Conservation (phyloP, 2,329 filamentous ascomycete species). For the Boeremia exigua region DNA sequence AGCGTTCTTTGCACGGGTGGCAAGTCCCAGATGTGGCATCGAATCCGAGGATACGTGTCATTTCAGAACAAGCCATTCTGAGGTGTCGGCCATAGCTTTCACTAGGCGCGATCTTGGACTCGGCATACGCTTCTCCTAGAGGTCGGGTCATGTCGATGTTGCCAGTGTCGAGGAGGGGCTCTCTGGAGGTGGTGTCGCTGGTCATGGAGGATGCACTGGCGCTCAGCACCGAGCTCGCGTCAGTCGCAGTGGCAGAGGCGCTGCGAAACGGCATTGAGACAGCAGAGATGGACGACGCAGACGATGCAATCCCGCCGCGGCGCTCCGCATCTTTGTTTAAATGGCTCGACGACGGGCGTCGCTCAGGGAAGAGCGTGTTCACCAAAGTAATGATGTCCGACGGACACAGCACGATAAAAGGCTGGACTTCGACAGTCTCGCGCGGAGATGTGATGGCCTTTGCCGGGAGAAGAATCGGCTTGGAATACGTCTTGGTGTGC, state of each 20-base stretch:
- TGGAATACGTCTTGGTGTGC: slow-evolving; percentile 50
- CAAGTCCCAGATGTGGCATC: slow-evolving; percentile 71
- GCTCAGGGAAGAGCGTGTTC: slow-evolving; percentile 82
- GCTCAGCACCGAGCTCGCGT: slow-evolving; percentile 74
- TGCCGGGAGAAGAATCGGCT: slow-evolving; percentile 70
- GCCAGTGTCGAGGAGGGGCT: slow-evolving; percentile 63
- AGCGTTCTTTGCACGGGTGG: slow-evolving; percentile 82
- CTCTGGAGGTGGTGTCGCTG: slow-evolving; percentile 73
- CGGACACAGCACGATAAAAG: slow-evolving; percentile 79
- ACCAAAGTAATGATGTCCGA: slow-evolving; percentile 81
- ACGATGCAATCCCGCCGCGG: slow-evolving; percentile 53
- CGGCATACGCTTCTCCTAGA: slow-evolving; percentile 32
- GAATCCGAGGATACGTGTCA: slow-evolving; percentile 69
- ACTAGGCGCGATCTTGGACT: slow-evolving; percentile 58
- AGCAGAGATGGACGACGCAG: slow-evolving; percentile 57
- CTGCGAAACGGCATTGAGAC: slow-evolving; percentile 59
- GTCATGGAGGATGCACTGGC: slow-evolving; percentile 75
- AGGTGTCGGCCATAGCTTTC: slow-evolving; percentile 59
- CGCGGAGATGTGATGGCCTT: slow-evolving; percentile 74
- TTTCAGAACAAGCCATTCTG: slow-evolving; percentile 72
- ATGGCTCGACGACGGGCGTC: slow-evolving; percentile 65
- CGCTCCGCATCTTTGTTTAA: slow-evolving; percentile 54
- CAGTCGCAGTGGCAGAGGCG: slow-evolving; percentile 59
- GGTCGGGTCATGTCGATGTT: slow-evolving; percentile 29
- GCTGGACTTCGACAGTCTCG: slow-evolving; percentile 79